A percentile compares a stretch with the other conserved stretches of the same genome.
Evolutionary conservation across 441 rosid species (phyloP).

Genomic region (Arabidopsis hybrid): DNA sequence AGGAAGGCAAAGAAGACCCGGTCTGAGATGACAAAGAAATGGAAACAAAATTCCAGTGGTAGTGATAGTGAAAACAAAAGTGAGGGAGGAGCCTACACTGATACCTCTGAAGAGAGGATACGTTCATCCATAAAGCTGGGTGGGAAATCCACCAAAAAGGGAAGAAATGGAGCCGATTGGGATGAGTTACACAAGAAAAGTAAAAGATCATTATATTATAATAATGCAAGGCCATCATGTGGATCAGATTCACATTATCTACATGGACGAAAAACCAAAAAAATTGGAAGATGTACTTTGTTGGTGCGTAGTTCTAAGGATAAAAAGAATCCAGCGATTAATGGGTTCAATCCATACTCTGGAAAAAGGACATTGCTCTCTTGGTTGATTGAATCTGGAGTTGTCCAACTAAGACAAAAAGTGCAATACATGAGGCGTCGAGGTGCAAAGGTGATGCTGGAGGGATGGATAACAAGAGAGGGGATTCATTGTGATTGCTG

Average conservation of each 20-base stretch:
- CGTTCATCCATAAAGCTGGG: conserved; percentile 70
- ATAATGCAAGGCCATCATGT: conserved; percentile 51
- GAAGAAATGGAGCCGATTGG: conserved; percentile 46
- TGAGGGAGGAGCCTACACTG: conserved; percentile 66
- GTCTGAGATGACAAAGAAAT: conserved; percentile 76
- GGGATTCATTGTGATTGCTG: conserved; percentile 99
- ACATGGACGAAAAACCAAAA: conserved; percentile 79
- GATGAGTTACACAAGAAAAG: conserved; percentile 49
- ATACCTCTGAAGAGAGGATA: conserved; percentile 73
- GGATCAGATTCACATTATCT: conserved; percentile 54
- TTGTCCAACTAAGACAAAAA: conserved; percentile 85
- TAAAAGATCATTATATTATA: conserved; percentile 51
- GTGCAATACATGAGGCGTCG: conserved; percentile 90
- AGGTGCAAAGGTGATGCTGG: conserved; percentile 76
- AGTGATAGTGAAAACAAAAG: conserved; percentile 58
- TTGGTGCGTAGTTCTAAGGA: conserved; percentile 76
- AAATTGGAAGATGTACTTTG: conserved; percentile 87
- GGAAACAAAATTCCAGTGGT: conserved; percentile 56
- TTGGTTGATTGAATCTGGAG: conserved; percentile 88
- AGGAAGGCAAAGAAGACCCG: conserved; percentile 85
- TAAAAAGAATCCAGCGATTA: conserved; percentile 65
- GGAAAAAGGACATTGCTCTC: conserved; percentile 89
- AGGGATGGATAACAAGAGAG: conserved; percentile 94
- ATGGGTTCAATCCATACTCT: conserved; percentile 81
- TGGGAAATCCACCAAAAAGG: conserved; percentile 59